Percentiles rank a stretch among this genome's conserved stretches.
Evolutionary conservation across 805 yeast genomes (phyloP).

Genomic region (Metschnikowia picachoensis): DNA sequence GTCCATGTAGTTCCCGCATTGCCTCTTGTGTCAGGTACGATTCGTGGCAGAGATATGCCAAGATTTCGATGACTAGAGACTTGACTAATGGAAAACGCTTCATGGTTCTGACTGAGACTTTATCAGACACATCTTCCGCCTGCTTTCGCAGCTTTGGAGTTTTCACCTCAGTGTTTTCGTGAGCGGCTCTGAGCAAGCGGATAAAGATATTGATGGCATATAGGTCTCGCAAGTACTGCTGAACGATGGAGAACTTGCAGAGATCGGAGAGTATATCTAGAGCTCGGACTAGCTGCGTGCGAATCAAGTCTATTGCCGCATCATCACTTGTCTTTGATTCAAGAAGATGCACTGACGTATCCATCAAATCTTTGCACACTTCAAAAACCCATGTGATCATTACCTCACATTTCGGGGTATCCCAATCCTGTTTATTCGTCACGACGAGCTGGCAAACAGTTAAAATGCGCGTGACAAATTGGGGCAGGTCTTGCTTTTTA

Average conservation of each 20-base stretch:
- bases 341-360: conserved; percentile 16
- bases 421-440: conserved; percentile 41
- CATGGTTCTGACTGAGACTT: neutral
- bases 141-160: conserved; percentile 2
- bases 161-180: conserved; percentile 29
- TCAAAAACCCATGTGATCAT: conserved; percentile 42
- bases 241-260: conserved; percentile 35
- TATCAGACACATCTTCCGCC: conserved; percentile 1
- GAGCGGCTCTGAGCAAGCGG: conserved; percentile 37
- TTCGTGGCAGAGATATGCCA: conserved; percentile 54
- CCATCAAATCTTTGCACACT: conserved; percentile 21
- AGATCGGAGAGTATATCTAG: conserved; percentile 43
- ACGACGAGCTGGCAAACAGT: conserved; percentile 22
- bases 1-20: conserved; percentile 60
- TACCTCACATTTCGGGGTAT: conserved; percentile 31
- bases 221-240: conserved; percentile 35
- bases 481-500: neutral
- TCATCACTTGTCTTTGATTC: neutral
- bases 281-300: conserved; percentile 20
- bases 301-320: conserved; percentile 9
- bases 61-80: conserved; percentile 59
- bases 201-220: conserved; percentile 35
- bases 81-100: conserved; percentile 59
- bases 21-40: conserved; percentile 60
- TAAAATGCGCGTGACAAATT: neutral